These are phyloP conservation scores for Fistulina hepatica DNA, from an alignment of 1,284 basidiomycete species.

Conservation along the genomic window DNA sequence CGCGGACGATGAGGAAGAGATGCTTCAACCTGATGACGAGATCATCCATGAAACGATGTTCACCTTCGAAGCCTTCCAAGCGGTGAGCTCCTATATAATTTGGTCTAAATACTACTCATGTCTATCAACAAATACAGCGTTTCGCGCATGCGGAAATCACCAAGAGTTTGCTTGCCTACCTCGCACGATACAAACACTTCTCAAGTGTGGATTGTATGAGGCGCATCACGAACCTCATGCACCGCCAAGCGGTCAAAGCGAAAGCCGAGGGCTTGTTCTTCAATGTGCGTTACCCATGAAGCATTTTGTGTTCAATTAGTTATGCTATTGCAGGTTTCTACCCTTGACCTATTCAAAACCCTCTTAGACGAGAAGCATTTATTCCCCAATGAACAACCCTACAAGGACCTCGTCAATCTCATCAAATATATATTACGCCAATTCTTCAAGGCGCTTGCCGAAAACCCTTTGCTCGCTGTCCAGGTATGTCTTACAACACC, in stretches of 20 bases:
- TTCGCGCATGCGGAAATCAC: slow-evolving; percentile 80
- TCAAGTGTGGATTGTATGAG: slow-evolving; percentile 72
- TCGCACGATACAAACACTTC: slow-evolving; percentile 75
- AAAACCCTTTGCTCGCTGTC: slow-evolving; percentile 75
- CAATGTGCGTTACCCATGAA: slow-evolving; percentile 55
- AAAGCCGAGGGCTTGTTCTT: slow-evolving; percentile 91
- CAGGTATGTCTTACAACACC: slow-evolving; percentile 42
- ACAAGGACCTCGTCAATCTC: slow-evolving; percentile 73
- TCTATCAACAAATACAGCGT: slow-evolving; percentile 35
- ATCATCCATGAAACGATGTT: slow-evolving; percentile 73
- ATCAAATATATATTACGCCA: slow-evolving; percentile 79
- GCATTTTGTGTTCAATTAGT: slow-evolving; percentile 16
- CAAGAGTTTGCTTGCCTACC: slow-evolving; percentile 70
- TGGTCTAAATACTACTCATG: slow-evolving; percentile 1
- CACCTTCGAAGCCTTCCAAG: slow-evolving; percentile 81
- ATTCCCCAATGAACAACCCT: slow-evolving; percentile 65
- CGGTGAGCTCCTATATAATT: slow-evolving; percentile 38
- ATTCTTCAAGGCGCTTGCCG: slow-evolving; percentile 82
- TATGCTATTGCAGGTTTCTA: slow-evolving; percentile 50
- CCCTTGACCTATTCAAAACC: slow-evolving; percentile 71
- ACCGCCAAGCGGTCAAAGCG: slow-evolving; percentile 79
- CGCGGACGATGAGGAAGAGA: slow-evolving; percentile 52
- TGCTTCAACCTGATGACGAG: slow-evolving; percentile 43
- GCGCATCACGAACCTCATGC: slow-evolving; percentile 75
- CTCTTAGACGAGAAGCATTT: slow-evolving; percentile 70